phyloP scores from a whole-genome alignment of 441 rosid species.

The Pelargonium cotyledonis region DNA sequence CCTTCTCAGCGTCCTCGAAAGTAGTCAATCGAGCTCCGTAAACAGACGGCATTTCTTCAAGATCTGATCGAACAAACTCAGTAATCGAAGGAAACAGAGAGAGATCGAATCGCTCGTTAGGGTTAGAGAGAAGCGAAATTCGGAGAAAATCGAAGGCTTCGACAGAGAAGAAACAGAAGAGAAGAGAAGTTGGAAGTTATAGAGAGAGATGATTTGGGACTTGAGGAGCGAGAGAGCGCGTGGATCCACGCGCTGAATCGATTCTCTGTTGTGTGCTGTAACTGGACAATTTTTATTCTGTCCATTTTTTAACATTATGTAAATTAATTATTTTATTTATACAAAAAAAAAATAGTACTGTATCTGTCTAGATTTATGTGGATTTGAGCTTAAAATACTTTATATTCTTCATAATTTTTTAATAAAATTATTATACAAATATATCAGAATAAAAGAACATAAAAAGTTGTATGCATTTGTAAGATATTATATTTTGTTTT shows the following conservation, averaged over 20 bases:
- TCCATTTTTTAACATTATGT: no score
- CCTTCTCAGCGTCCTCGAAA: conserved; percentile 94
- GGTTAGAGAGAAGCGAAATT: not conserved
- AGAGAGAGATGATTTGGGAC: not conserved
- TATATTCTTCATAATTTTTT: no score
- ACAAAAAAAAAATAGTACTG: no score
- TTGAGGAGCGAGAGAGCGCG: not conserved
- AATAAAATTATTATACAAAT: no score
- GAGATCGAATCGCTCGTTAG: not conserved
- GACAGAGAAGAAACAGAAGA: not conserved
- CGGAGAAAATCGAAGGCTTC: no score
- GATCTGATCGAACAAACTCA: not conserved
- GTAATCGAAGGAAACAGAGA: not conserved
- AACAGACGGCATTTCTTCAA: conserved; percentile 65
- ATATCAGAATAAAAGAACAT: no score
- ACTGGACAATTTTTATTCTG: not conserved
- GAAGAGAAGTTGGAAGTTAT: not conserved
- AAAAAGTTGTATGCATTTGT: no score
- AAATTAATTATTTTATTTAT: no score
- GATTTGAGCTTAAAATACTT: no score
- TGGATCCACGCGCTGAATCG: conserved; percentile 3
- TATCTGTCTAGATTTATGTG: no score
- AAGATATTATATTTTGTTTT: no score
- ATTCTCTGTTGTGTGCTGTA: not conserved
- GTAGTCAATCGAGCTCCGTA: conserved; percentile 88